Evolutionary conservation across 2,329 filamentous ascomycete species (phyloP).

Genomic region (Stagonosporopsis tanaceti): DNA sequence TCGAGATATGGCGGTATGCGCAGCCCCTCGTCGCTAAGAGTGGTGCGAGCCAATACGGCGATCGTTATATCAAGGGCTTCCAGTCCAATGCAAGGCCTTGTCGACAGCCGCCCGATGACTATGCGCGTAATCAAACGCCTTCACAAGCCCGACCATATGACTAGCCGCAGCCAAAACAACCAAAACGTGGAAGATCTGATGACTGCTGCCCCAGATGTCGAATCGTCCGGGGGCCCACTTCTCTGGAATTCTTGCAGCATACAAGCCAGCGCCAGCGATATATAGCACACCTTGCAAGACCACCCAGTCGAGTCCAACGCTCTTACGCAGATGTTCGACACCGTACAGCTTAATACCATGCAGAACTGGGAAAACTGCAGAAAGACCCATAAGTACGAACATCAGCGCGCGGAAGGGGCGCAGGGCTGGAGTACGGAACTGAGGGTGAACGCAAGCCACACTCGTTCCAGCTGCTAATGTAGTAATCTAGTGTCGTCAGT

Average conservation of each 20-base stretch:
- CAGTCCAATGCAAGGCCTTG: neutral
- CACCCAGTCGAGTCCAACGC: slow-evolving; percentile 84
- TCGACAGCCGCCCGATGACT: neutral
- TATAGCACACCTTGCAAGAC: slow-evolving; percentile 83
- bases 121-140: slow-evolving; percentile 88
- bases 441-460: slow-evolving; percentile 78
- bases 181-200: slow-evolving; percentile 94
- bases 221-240: slow-evolving; percentile 77
- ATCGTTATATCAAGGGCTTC: neutral
- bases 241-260: slow-evolving; percentile 88
- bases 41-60: too few species aligned
- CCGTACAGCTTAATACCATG: slow-evolving; percentile 78
- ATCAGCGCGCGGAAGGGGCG: slow-evolving; percentile 85
- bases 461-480: slow-evolving; percentile 79
- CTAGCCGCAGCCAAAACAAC: slow-evolving; percentile 82
- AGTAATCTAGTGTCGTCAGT: slow-evolving; percentile 67
- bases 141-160: slow-evolving; percentile 81
- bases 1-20: neutral
- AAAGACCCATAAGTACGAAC: slow-evolving; percentile 88
- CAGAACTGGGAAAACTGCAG: slow-evolving; percentile 81
- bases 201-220: slow-evolving; percentile 91
- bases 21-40: neutral
- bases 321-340: slow-evolving; percentile 67
- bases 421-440: slow-evolving; percentile 83
- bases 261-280: slow-evolving; percentile 83